phyloP scores from a whole-genome alignment of 306 rosid species.

The Prunus armeniaca region DNA sequence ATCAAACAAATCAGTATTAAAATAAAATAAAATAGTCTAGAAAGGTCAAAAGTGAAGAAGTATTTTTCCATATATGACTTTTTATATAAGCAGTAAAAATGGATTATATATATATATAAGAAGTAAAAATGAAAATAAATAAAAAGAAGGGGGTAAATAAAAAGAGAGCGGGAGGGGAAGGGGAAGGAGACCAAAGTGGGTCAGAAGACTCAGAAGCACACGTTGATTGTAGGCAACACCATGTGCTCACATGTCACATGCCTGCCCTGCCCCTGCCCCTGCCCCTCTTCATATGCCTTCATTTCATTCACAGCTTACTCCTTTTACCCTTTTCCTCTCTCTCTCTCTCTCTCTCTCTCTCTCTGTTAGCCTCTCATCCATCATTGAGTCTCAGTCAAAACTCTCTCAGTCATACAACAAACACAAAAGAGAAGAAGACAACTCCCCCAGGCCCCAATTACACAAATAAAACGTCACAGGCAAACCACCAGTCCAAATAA shows the following conservation, averaged over 20 bases:
- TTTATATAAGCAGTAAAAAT: no score
- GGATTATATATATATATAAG: neutral
- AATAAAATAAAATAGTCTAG: neutral
- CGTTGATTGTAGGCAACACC: constrained; percentile 88
- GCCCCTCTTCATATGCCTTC: neutral
- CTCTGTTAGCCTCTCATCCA: neutral
- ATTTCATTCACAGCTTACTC: neutral
- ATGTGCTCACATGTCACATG: constrained; percentile 76
- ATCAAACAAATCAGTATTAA: neutral
- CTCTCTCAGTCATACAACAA: neutral
- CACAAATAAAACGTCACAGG: neutral
- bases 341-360: no score
- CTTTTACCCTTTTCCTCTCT: neutral
- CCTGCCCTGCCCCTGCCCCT: constrained; percentile 1
- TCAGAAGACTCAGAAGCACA: constrained; percentile 86
- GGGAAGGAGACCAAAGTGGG: constrained; percentile 63
- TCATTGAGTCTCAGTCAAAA: neutral
- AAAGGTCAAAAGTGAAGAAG: neutral
- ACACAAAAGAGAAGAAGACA: neutral
- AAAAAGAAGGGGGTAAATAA: neutral
- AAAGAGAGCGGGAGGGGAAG: neutral
- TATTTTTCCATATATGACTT: no score
- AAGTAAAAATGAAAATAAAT: neutral
- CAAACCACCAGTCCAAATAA: neutral
- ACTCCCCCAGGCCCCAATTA: no score